phyloP scores from a whole-genome alignment of 2,329 filamentous ascomycete genomes.

The Verticillium zaregamsianum region DNA sequence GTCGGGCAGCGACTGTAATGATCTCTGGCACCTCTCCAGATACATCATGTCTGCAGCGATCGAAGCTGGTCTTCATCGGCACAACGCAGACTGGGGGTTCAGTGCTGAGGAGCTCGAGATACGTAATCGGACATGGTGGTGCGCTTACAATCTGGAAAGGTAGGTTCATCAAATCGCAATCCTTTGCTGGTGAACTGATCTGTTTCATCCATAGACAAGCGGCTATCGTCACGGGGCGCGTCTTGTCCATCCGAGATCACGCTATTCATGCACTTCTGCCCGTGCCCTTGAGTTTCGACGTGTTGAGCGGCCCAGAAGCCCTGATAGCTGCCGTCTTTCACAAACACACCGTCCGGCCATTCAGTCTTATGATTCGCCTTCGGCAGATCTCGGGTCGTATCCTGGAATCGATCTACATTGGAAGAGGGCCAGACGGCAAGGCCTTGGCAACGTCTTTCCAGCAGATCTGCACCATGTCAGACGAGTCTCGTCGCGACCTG shows the following conservation, averaged over 20 bases:
- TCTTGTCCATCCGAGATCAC: constrained; percentile 18
- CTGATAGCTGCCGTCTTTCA: constrained; percentile 9
- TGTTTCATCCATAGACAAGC: constrained; percentile 7
- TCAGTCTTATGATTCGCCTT: constrained; percentile 11
- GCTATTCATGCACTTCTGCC: constrained; percentile 16
- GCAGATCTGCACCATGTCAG: constrained; percentile 14
- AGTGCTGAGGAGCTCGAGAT: constrained; percentile 15
- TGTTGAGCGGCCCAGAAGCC: constrained; percentile 8
- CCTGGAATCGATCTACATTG: constrained; percentile 20
- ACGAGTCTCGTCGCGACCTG: constrained; percentile 12
- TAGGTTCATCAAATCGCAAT: neutral
- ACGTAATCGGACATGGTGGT: constrained; percentile 19
- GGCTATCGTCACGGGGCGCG: constrained; percentile 17
- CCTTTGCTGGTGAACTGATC: neutral
- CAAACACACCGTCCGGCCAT: constrained; percentile 9
- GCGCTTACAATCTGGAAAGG: constrained; percentile 15
- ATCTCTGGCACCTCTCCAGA: constrained; percentile 20
- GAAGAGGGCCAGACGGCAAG: constrained; percentile 14
- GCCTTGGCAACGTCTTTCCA: constrained; percentile 15
- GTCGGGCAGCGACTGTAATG: constrained; percentile 13
- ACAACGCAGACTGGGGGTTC: constrained; percentile 14
- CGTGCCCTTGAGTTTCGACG: constrained; percentile 8
- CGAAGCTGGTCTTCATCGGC: constrained; percentile 18
- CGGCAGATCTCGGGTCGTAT: constrained; percentile 17
- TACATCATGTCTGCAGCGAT: constrained; percentile 21